A percentile compares a stretch with the other conserved stretches of the same genome.
Conservation (phyloP, 164 flowering plant genomes). For the Protea cynaroides region DNA sequence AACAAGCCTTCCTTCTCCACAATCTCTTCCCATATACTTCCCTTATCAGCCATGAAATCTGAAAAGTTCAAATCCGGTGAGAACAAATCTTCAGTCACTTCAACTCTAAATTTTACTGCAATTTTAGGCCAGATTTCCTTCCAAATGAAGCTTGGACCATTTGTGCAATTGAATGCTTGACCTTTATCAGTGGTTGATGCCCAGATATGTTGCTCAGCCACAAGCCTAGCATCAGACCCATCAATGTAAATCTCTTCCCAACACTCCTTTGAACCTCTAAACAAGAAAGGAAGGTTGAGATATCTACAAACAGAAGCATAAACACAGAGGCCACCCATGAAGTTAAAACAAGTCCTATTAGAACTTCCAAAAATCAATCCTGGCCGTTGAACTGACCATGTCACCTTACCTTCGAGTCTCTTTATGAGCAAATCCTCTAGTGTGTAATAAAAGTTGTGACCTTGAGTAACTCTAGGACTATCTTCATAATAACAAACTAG, state of each 20-base stretch:
- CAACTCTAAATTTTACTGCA: conserved; percentile 41
- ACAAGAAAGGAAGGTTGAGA: conserved; percentile 65
- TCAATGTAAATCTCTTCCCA: conserved; percentile 77
- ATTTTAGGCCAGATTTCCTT: conserved; percentile 63
- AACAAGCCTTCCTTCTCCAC: conserved; percentile 45
- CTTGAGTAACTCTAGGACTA: conserved; percentile 37
- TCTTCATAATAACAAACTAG: conserved; percentile 38
- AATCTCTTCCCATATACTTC: conserved; percentile 62
- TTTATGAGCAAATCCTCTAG: conserved; percentile 70
- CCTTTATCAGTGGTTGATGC: conserved; percentile 48
- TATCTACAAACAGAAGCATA: conserved; percentile 65
- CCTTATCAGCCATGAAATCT: conserved; percentile 46
- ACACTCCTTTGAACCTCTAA: conserved; percentile 62
- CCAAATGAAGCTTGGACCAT: conserved; percentile 67
- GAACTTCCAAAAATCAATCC: conserved; percentile 74
- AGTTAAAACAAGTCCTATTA: conserved; percentile 44
- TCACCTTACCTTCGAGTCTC: conserved; percentile 32
- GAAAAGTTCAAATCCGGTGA: conserved; percentile 28
- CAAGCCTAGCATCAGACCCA: conserved; percentile 69
- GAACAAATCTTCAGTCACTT: conserved; percentile 29
- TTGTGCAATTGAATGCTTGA: conserved; percentile 59
- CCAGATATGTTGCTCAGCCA: conserved; percentile 87
- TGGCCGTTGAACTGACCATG: conserved; percentile 85
- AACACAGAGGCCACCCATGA: conserved; percentile 69
- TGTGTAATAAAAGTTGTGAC: conserved; percentile 54